These are phyloP conservation scores for Tetracentron sinense DNA, from an alignment of 164 flowering plant genomes.

Conservation along the genomic window DNA sequence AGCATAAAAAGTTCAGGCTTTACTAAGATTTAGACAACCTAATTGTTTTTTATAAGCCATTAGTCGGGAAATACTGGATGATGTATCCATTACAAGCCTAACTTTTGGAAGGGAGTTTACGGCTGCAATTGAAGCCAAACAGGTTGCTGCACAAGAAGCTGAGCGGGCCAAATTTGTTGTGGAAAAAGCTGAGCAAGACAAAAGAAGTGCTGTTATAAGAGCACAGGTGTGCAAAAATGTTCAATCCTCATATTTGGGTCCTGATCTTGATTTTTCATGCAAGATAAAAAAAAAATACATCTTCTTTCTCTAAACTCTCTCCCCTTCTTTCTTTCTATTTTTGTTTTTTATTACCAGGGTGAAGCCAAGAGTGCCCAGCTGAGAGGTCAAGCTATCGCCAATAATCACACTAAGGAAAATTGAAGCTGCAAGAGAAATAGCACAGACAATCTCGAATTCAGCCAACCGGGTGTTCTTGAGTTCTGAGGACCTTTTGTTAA, in stretches of 20 bases:
- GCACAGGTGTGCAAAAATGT: conserved; percentile 42
- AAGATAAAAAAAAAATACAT: too few relatives aligned
- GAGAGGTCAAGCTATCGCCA: conserved; percentile 55
- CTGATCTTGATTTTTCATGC: neutral
- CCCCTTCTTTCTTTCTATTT: neutral
- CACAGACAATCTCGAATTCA: conserved; percentile 34
- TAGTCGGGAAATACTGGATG: conserved; percentile 61
- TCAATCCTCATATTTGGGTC: neutral
- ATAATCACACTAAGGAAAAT: conserved; percentile 50
- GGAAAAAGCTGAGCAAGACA: conserved; percentile 69
- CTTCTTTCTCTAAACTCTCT: too few relatives aligned
- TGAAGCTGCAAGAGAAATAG: conserved; percentile 53
- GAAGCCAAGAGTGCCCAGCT: conserved; percentile 66
- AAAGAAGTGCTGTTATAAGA: conserved; percentile 52
- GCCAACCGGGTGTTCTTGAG: conserved; percentile 42
- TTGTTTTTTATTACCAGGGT: conserved; percentile 47
- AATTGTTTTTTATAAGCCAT: conserved; percentile 29
- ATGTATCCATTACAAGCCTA: conserved; percentile 55
- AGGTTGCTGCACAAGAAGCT: conserved; percentile 63
- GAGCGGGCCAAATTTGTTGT: conserved; percentile 61
- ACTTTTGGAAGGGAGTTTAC: conserved; percentile 58
- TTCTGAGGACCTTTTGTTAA: conserved; percentile 46
- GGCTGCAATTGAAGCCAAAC: conserved; percentile 64
- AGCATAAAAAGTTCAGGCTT: neutral
- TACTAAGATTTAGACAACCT: neutral